These are phyloP conservation scores for Tulasnella sp. DNA, from an alignment of 768 basidiomycete species.

Conservation along the genomic window DNA sequence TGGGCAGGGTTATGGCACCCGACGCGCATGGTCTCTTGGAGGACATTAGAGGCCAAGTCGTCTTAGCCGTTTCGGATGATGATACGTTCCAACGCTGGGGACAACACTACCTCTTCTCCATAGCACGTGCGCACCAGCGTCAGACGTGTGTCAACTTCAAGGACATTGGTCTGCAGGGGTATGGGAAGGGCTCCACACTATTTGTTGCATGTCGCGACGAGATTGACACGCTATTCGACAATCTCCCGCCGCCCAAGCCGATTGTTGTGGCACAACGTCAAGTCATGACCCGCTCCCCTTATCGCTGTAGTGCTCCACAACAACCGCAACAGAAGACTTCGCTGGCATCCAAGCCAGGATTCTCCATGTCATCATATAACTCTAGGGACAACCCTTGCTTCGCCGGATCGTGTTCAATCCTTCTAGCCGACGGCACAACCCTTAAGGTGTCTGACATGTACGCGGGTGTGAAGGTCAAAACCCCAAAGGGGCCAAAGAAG, in stretches of 20 bases:
- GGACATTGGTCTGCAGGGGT: slow-evolving; percentile 16
- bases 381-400: slow-evolving; percentile 18
- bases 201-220: slow-evolving; percentile 16
- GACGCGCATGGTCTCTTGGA: slow-evolving; percentile 16
- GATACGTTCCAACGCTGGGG: slow-evolving; percentile 17
- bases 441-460: neutral
- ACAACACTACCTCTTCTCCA: slow-evolving; percentile 18
- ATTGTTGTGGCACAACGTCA: too few species aligned
- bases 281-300: too few species aligned
- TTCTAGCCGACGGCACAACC: neutral
- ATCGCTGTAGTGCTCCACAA: too few species aligned
- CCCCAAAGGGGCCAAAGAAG: slow-evolving; percentile 4
- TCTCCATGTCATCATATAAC: slow-evolving; percentile 17
- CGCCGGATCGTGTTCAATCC: slow-evolving; percentile 9
- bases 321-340: neutral
- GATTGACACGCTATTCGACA: slow-evolving; percentile 19
- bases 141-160: slow-evolving; percentile 21
- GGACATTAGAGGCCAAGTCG: slow-evolving; percentile 18
- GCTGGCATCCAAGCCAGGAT: neutral
- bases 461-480: slow-evolving; percentile 10
- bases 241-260: slow-evolving; percentile 19
- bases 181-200: slow-evolving; percentile 16
- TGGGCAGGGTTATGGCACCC: neutral
- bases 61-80: slow-evolving; percentile 5
- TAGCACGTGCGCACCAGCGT: slow-evolving; percentile 20